Conservation (phyloP, 2,329 filamentous ascomycete species). For the Zymoseptoria passerinii region DNA sequence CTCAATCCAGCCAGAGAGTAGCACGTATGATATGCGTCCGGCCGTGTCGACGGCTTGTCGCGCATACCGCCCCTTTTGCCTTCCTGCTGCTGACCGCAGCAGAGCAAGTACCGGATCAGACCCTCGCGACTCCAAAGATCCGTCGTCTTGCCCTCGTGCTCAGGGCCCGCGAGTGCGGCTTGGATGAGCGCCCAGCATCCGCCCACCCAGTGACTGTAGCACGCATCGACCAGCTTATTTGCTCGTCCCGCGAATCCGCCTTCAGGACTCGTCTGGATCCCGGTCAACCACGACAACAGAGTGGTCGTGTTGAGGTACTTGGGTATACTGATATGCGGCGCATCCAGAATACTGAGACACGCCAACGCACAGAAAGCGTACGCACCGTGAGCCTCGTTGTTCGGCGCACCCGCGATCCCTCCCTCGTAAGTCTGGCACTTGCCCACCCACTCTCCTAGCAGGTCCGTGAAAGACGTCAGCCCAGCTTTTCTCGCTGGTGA, state of each 20-base stretch:
- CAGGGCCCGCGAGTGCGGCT: slow-evolving; percentile 57
- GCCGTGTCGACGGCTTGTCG: slow-evolving; percentile 86
- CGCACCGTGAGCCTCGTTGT: slow-evolving; percentile 86
- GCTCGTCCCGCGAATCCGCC: slow-evolving; percentile 89
- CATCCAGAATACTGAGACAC: slow-evolving; percentile 76
- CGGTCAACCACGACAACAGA: slow-evolving; percentile 79
- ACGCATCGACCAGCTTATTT: slow-evolving; percentile 96
- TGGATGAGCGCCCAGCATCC: slow-evolving; percentile 89
- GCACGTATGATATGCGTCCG: slow-evolving; percentile 87
- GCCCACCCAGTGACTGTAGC: slow-evolving; percentile 97
- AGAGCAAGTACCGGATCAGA: slow-evolving; percentile 79
- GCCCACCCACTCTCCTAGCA: slow-evolving; percentile 70
- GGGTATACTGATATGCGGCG: slow-evolving; percentile 64
- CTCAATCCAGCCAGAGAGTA: slow-evolving; percentile 84
- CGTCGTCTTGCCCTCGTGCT: slow-evolving; percentile 23
- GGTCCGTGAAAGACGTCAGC: slow-evolving; percentile 58
- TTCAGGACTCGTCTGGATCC: slow-evolving; percentile 82
- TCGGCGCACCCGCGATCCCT: slow-evolving; percentile 77
- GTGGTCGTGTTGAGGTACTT: slow-evolving; percentile 69
- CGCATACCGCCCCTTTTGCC: slow-evolving; percentile 71
- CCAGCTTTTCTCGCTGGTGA: slow-evolving; percentile 59
- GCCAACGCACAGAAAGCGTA: slow-evolving; percentile 93
- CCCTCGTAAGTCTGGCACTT: slow-evolving; percentile 94
- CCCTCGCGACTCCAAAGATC: slow-evolving; percentile 72
- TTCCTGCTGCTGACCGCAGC: slow-evolving; percentile 63